Evolutionary conservation across 768 basidiomycete genomes (phyloP).

Genomic region (Leccinum variicolor): DNA sequence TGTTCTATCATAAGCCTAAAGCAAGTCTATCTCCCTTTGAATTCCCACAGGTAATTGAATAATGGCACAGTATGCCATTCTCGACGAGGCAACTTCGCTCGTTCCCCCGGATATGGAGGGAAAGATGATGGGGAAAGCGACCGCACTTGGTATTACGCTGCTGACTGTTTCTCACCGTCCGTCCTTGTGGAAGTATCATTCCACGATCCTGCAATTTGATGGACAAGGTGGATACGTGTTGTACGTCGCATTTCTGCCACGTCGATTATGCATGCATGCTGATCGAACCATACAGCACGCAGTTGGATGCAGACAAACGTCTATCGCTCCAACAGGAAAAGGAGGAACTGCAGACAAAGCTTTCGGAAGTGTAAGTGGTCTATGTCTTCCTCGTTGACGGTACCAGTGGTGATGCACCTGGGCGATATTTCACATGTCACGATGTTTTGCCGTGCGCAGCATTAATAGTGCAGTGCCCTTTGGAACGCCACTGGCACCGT

Average conservation of each 20-base stretch:
- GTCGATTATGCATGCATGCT: neutral
- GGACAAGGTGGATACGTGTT: conserved; percentile 96
- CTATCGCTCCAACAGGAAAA: conserved; percentile 94
- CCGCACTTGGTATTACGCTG: conserved; percentile 82
- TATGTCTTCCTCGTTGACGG: neutral
- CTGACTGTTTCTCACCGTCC: conserved; percentile 95
- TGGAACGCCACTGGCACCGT: neutral
- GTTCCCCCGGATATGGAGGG: conserved; percentile 93
- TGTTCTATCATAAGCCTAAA: conserved; percentile 96
- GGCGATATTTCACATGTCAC: neutral
- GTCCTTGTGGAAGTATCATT: conserved; percentile 90
- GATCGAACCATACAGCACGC: conserved; percentile 51
- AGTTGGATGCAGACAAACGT: conserved; percentile 85
- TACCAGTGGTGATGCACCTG: neutral
- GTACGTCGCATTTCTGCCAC: conserved; percentile 43
- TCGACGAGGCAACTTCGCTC: conserved; percentile 95
- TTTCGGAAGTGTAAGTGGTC: conserved; percentile 78
- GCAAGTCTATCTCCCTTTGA: conserved; percentile 35
- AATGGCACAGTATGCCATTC: conserved; percentile 78
- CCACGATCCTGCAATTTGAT: conserved; percentile 86
- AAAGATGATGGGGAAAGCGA: conserved; percentile 92
- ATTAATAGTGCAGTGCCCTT: neutral
- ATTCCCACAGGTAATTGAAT: neutral
- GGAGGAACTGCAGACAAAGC: conserved; percentile 77
- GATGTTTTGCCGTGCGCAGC: neutral